Evolutionary conservation across 768 basidiomycete genomes (phyloP), one percentile per base, ranked within the genome.

Genomic region (Pleurotus djamor): DNA sequence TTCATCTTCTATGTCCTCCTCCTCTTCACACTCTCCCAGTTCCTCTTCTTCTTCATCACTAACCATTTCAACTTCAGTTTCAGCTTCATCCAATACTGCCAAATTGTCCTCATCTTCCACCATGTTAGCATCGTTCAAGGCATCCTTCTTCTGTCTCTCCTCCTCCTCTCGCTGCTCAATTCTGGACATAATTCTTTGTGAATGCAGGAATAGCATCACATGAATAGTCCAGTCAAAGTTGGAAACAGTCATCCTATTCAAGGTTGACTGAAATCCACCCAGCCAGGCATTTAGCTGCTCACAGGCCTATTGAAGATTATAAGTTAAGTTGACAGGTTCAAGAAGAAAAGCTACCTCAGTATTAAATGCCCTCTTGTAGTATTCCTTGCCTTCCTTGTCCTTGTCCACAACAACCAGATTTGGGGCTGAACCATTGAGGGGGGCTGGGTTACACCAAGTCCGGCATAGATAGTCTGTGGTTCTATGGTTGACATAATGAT

Each of bases 401-500:
- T 16, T 28, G n/a, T 9, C 28, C 6, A 61, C 41, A 34, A 62
- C 34, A 12, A 64, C 60, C 28, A 66, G 55, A 58, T 67, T 66
- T 17, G 66, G 66, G 14, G 58, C 56, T 9, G 60, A 52, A 21
- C 66, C 66, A 64, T 67, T 59, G 10, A 48, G 17, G n/a, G 66
- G 63, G 38, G 63, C 60, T 4, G 66, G 66, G 57, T 66, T 64
- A 56, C 66, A 67, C 21, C 45, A 60, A 54, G 28, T 52, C 4
- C 57, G 57, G 58, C 63, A 67, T 5, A 67, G 47, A 14, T 38
- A 28, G 43, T 68, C 67, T 44, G 43, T 59, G 17, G 52, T 33
- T 0, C 51, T 14, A 52, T 66, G 65, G 17, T 51, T 57, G 57
- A 58, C 68, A 59, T 73, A 73, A 54, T 74, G 73, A 45, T 70